Percentiles rank a stretch among this genome's conserved stretches.
Conservation (phyloP, 441 rosid species). For the Arabidopsis lyrata region DNA sequence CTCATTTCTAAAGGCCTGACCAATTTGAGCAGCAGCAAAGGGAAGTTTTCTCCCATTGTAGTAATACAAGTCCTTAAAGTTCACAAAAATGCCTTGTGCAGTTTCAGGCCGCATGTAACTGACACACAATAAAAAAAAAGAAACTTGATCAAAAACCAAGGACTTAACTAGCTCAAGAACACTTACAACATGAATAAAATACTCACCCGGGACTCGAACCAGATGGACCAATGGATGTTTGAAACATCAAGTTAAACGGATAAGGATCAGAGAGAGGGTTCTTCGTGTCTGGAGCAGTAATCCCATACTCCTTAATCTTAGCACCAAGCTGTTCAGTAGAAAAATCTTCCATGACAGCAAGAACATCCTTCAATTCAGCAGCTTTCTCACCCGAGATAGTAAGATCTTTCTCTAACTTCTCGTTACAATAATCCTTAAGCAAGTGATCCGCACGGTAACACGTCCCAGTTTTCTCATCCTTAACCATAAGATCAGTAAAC, state of each 20-base stretch:
- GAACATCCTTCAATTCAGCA: constrained; percentile 54
- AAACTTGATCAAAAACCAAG: background rate
- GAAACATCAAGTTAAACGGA: constrained; percentile 63
- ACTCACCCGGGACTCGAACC: constrained; percentile 55
- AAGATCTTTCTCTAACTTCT: constrained; percentile 56
- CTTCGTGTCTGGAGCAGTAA: constrained; percentile 56
- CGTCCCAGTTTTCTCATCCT: constrained; percentile 59
- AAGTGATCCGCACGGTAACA: constrained; percentile 63
- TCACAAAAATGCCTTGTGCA: constrained; percentile 65
- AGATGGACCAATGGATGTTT: constrained; percentile 63
- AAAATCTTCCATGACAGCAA: constrained; percentile 63
- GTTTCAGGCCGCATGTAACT: constrained; percentile 72
- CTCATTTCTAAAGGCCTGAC: constrained; percentile 69
- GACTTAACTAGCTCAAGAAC: background rate
- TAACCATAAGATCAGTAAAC: constrained; percentile 67
- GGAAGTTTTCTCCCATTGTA: constrained; percentile 63
- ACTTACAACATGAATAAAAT: background rate
- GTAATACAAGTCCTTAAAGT: constrained; percentile 58
- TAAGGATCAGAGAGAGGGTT: constrained; percentile 58
- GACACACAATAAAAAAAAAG: background rate
- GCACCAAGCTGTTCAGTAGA: constrained; percentile 75
- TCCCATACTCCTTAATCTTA: constrained; percentile 73
- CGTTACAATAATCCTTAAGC: constrained; percentile 59
- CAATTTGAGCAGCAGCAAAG: constrained; percentile 67
- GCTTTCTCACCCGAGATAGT: constrained; percentile 51